phyloP scores from a whole-genome alignment of 805 yeast species.

The Saccharomycopsis javanensis region DNA sequence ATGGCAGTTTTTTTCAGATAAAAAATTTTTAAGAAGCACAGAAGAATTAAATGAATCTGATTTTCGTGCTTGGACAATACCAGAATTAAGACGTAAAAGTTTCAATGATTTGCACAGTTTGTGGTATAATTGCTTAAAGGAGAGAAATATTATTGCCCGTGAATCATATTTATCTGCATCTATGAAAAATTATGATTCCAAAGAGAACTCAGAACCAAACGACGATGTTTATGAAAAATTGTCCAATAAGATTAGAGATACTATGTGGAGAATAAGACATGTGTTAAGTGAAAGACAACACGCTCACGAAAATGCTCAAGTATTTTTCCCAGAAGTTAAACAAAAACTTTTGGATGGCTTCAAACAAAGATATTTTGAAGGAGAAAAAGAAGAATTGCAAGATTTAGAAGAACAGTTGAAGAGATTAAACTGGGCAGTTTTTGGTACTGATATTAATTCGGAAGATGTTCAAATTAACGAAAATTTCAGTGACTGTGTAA shows the following conservation, averaged over 20 bases:
- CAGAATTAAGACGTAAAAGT: constrained; percentile 82
- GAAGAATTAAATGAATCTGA: constrained; percentile 47
- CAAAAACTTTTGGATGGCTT: constrained; percentile 47
- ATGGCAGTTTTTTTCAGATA: constrained; percentile 80
- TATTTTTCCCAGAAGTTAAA: constrained; percentile 35
- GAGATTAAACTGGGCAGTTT: constrained; percentile 72
- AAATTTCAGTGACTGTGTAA: constrained; percentile 56
- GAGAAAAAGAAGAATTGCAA: constrained; percentile 43
- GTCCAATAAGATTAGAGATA: constrained; percentile 37
- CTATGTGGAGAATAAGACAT: constrained; percentile 76
- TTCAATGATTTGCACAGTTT: constrained; percentile 86
- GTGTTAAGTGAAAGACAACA: constrained; percentile 80
- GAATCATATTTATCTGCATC: constrained; percentile 53
- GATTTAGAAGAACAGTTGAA: constrained; percentile 60
- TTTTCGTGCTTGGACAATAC: constrained; percentile 71
- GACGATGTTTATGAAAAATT: constrained; percentile 28
- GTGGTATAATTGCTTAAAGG: constrained; percentile 83
- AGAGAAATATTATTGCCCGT: constrained; percentile 68
- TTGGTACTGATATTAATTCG: constrained; percentile 54
- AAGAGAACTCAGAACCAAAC: constrained; percentile 25
- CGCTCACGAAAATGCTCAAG: constrained; percentile 51
- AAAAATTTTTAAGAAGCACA: constrained; percentile 49
- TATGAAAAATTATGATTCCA: constrained; percentile 16
- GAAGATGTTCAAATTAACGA: constrained; percentile 31
- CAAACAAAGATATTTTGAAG: constrained; percentile 43